Base-by-base conservation (phyloP, 2,329 filamentous ascomycete species). In the Talaromyces sp. region DNA sequence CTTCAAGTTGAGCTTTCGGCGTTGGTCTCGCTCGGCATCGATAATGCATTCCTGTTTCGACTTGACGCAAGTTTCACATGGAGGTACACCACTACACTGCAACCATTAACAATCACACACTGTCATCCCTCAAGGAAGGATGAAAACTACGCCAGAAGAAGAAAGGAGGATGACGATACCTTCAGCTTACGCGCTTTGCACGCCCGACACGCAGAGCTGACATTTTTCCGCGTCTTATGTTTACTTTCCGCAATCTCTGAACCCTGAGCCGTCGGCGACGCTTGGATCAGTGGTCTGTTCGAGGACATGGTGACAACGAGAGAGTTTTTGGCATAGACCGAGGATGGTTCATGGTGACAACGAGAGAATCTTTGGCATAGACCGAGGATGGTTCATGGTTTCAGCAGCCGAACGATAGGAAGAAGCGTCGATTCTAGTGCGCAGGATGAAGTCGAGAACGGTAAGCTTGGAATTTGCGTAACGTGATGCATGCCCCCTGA, bases 1-100 rank as follows among this genome's bases (percentile, higher is more conserved):
- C 25, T 59, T 59, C 57, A 59, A 15, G 37, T 59, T 59, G 43
- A 59, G 45, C 25, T 59, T 59, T 5, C 57, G 57, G n/a, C 57
- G 57, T 46, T 59, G 57, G 52, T 59, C 57, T 13, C 57, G 37
- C 33, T 59, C 45, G 45, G 46, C 37, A 46, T 59, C 57, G 52
- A 59, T 56, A n/a, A 59, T 46, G 28, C 57, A 59, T 51, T 59
- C 57, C 17, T 41, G 31, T 17, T 56, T 55, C 41, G 41, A 50
- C 25, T 25, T 59, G n/a, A 56, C 33, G 22, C 57, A 59, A n/a
- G 39, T 56, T 41, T 51, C 53, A 45, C 57, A 59, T 10, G 52
- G 57, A 2, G 52, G 36, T 8, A 46, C 41, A 31, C 57, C 57
- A 35, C 57, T 59, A 52, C 57, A 59, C 57, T 59, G 31, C 33